phyloP scores from a whole-genome alignment of 169 alveolate species.

The Plasmodium gaboni region DNA sequence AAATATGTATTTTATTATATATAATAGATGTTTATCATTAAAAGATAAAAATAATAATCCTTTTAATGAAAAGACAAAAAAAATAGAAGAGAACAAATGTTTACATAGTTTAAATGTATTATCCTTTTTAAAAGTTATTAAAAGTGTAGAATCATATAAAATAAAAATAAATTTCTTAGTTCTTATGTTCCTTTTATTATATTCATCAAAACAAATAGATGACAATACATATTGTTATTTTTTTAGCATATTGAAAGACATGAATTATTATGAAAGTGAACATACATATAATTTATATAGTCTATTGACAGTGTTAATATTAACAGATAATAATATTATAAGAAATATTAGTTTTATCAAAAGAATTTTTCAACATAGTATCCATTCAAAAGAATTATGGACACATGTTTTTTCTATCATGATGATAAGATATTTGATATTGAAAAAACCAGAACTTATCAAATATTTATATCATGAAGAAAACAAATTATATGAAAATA shows the following conservation, averaged over 20 bases:
- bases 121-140: slow-evolving; percentile 62
- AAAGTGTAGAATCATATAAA: slow-evolving; percentile 52
- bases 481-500: slow-evolving; percentile 27
- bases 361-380: slow-evolving; percentile 62
- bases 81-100: slow-evolving; percentile 25
- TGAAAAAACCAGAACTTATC: slow-evolving; percentile 29
- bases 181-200: slow-evolving; percentile 48
- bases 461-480: slow-evolving; percentile 56
- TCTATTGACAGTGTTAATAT: slow-evolving; percentile 35
- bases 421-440: slow-evolving; percentile 54
- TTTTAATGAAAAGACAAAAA: background rate
- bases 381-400: slow-evolving; percentile 56
- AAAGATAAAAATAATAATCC: slow-evolving; percentile 11
- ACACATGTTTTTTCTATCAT: slow-evolving; percentile 39
- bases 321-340: slow-evolving; percentile 55
- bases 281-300: slow-evolving; percentile 58
- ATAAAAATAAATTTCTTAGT: slow-evolving; percentile 57
- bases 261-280: slow-evolving; percentile 65
- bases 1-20: slow-evolving; percentile 59
- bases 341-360: slow-evolving; percentile 58
- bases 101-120: slow-evolving; percentile 52
- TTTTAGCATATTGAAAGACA: slow-evolving; percentile 43
- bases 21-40: slow-evolving; percentile 6
- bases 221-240: slow-evolving; percentile 57
- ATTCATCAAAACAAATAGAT: slow-evolving; percentile 54